phyloP scores from a whole-genome alignment of 495 filamentous ascomycete genomes.

The Lepraria neglecta region DNA sequence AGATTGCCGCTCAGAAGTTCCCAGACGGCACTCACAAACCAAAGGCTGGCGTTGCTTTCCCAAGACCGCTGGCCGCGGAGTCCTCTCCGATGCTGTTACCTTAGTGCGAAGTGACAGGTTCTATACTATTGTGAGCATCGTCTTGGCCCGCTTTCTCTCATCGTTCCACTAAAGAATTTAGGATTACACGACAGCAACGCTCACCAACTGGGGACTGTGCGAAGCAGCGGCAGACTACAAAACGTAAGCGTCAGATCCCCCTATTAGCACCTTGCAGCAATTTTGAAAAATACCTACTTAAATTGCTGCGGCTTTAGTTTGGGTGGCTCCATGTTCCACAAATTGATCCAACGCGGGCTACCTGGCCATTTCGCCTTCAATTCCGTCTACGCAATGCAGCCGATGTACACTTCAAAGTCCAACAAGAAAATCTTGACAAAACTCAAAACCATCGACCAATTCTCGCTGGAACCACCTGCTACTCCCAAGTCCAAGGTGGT shows the following conservation, averaged over 20 bases:
- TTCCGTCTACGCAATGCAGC: conserved; percentile 30
- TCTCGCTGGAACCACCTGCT: conserved; percentile 17
- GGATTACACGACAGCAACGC: conserved; percentile 9
- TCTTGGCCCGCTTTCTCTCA: not conserved
- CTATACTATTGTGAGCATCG: conserved; percentile 22
- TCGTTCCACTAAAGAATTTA: not conserved
- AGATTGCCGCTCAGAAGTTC: conserved; percentile 5
- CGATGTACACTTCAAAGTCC: conserved; percentile 29
- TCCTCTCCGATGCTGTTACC: conserved; percentile 27
- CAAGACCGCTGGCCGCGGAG: conserved; percentile 34
- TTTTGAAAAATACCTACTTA: too few species aligned
- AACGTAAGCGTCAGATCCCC: not conserved
- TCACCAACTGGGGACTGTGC: conserved; percentile 3
- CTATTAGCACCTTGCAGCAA: conserved; percentile 11
- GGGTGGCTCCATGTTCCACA: conserved; percentile 28
- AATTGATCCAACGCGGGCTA: conserved; percentile 30
- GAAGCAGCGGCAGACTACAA: conserved; percentile 6
- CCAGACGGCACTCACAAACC: not conserved
- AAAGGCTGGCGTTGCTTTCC: not conserved
- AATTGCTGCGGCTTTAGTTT: conserved; percentile 12
- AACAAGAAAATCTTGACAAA: conserved; percentile 28
- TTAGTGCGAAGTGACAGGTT: conserved; percentile 28
- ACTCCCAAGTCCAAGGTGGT: not conserved
- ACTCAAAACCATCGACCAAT: conserved; percentile 24
- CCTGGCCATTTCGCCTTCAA: conserved; percentile 31